A percentile compares a stretch with the other conserved stretches of the same genome.
phyloP scores from a whole-genome alignment of 2,329 filamentous ascomycete genomes.

The Epichloe gansuensis region DNA sequence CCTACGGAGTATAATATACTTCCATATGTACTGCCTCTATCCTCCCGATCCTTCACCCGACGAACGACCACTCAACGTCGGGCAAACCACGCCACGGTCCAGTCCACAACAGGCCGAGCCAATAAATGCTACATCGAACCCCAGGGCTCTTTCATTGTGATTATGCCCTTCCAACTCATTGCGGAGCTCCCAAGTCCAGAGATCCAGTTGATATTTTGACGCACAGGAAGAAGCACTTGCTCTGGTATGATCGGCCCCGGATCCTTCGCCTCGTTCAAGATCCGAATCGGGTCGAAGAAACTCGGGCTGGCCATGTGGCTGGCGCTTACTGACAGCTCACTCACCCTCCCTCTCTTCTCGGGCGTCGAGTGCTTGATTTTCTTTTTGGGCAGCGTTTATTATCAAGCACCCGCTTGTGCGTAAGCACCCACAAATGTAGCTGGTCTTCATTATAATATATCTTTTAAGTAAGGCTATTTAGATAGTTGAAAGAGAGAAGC shows the following conservation, averaged over 20 bases:
- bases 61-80: constrained; percentile 7
- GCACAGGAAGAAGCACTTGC: constrained; percentile 8
- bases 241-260: not conserved
- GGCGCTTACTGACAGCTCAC: too few species aligned
- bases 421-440: too few species aligned
- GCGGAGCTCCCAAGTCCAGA: constrained; percentile 11
- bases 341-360: too few species aligned
- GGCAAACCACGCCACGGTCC: constrained; percentile 9
- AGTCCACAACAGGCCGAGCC: constrained; percentile 13
- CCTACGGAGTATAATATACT: constrained; percentile 8
- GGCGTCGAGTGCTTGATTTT: too few species aligned
- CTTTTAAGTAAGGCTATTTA: too few species aligned
- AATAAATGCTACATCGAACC: constrained; percentile 15
- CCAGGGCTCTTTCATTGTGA: constrained; percentile 11
- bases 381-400: too few species aligned
- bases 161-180: constrained; percentile 6
- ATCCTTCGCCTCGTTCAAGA: constrained; percentile 6
- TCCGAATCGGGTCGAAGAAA: not conserved
- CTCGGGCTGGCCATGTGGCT: too few species aligned
- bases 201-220: constrained; percentile 10
- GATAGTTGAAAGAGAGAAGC: too few species aligned
- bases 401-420: too few species aligned
- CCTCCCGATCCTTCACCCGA: constrained; percentile 7
- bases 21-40: constrained; percentile 4
- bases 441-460: too few species aligned